A percentile compares a stretch with the other conserved stretches of the same genome.
Evolutionary conservation across 495 filamentous ascomycete species (phyloP).

Genomic region (Stereocaulon alpinum): DNA sequence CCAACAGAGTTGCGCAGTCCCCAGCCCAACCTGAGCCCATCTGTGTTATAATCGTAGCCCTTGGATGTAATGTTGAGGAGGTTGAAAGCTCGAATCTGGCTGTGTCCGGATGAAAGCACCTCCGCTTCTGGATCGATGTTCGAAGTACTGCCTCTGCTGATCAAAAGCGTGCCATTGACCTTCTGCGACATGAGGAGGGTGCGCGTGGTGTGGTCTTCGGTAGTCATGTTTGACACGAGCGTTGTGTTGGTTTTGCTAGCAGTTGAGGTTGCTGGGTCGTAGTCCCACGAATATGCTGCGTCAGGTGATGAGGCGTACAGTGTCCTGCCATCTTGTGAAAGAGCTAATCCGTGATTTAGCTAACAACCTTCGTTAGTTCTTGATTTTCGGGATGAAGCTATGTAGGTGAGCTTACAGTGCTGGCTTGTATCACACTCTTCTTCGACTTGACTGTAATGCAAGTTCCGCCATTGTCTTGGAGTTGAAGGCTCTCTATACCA

Average conservation of each 20-base stretch:
- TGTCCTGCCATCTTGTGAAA: slow-evolving; percentile 50
- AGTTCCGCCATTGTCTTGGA: slow-evolving; percentile 40
- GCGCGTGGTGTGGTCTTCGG: slow-evolving; percentile 49
- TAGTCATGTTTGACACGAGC: slow-evolving; percentile 50
- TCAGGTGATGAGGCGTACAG: slow-evolving; percentile 53
- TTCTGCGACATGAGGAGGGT: slow-evolving; percentile 48
- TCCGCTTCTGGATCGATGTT: slow-evolving; percentile 48
- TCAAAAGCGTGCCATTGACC: slow-evolving; percentile 42
- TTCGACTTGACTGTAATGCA: slow-evolving; percentile 36
- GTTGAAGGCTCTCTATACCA: slow-evolving; percentile 44
- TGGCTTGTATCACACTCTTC: slow-evolving; percentile 30
- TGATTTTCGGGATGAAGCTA: background rate
- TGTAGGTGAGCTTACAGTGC: slow-evolving; percentile 28
- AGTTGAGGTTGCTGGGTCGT: slow-evolving; percentile 38
- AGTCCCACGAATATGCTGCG: slow-evolving; percentile 50
- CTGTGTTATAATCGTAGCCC: slow-evolving; percentile 32
- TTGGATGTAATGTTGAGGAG: slow-evolving; percentile 33
- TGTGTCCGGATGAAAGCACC: slow-evolving; percentile 41
- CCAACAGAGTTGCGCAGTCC: slow-evolving; percentile 66
- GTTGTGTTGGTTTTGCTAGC: slow-evolving; percentile 33
- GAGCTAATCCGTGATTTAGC: slow-evolving; percentile 58
- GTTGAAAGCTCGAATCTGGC: slow-evolving; percentile 58
- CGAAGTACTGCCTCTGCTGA: slow-evolving; percentile 50
- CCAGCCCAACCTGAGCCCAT: slow-evolving; percentile 55
- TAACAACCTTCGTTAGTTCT: slow-evolving; percentile 23